Conservation (phyloP, 225 moss, liverwort and hornwort genomes). For the Pseudisothecium myosuroides region DNA sequence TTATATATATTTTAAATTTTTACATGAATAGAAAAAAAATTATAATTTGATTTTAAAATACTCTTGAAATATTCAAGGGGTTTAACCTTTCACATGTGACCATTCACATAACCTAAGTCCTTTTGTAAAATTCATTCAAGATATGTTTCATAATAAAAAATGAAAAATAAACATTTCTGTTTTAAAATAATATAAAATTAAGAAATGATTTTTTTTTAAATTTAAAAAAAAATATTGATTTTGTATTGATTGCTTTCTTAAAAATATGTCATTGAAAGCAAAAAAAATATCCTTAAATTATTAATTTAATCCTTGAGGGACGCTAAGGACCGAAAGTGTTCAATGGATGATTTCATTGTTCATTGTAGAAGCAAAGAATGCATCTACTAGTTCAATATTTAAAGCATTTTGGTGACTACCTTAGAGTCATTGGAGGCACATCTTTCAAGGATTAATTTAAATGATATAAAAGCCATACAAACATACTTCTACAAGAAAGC, state of each 20-base stretch:
- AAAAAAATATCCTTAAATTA: neutral
- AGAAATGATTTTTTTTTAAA: neutral
- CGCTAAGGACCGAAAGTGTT: rapidly evolving
- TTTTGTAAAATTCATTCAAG: neutral
- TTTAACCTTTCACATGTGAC: too few species aligned
- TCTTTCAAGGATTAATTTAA: too few species aligned
- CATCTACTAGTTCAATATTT: rapidly evolving
- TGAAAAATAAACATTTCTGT: neutral
- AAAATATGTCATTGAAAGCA: neutral
- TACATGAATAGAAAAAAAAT: too few species aligned
- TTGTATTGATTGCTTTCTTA: rapidly evolving
- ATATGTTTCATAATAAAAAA: neutral
- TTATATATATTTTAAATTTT: too few species aligned
- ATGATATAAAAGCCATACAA: neutral
- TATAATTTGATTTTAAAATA: neutral
- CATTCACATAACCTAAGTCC: neutral
- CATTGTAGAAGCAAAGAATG: rapidly evolving
- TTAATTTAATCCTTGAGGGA: neutral
- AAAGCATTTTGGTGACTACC: neutral
- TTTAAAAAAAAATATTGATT: too few species aligned
- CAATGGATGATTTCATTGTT: rapidly evolving
- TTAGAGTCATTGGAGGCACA: rapidly evolving
- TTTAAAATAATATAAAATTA: rapidly evolving
- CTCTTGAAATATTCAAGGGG: rapidly evolving
- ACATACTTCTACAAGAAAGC: rapidly evolving